Evolutionary conservation across 2,329 filamentous ascomycete genomes (phyloP).

Genomic region (Talaromyces funiculosus): DNA sequence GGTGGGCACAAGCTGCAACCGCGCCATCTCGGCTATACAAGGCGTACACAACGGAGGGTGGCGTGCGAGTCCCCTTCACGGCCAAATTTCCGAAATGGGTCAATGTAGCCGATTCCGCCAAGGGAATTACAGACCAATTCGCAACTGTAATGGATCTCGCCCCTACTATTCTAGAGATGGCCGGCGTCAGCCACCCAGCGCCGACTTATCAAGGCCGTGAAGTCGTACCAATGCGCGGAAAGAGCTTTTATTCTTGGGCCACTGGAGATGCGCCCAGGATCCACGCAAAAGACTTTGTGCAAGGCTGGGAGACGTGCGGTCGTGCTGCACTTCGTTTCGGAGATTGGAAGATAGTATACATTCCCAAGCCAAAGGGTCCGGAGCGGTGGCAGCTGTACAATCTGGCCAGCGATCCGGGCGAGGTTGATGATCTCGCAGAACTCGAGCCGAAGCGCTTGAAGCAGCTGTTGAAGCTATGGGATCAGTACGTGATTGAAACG

Average conservation of each 20-base stretch:
- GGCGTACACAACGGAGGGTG: background rate
- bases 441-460: slow-evolving; percentile 41
- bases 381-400: slow-evolving; percentile 23
- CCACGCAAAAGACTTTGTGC: slow-evolving; percentile 49
- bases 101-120: slow-evolving; percentile 41
- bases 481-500: slow-evolving; percentile 54
- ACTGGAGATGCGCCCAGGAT: slow-evolving; percentile 27
- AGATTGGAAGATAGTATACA: slow-evolving; percentile 55
- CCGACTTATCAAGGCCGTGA: background rate
- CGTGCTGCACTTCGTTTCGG: slow-evolving; percentile 51
- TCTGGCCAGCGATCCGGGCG: slow-evolving; percentile 26
- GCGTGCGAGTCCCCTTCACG: background rate
- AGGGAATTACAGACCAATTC: slow-evolving; percentile 51
- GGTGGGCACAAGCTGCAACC: background rate
- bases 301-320: slow-evolving; percentile 54
- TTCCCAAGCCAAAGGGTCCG: slow-evolving; percentile 48
- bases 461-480: slow-evolving; percentile 50
- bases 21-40: background rate
- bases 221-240: background rate
- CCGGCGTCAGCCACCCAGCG: slow-evolving; percentile 24
- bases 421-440: slow-evolving; percentile 40
- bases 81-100: background rate
- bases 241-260: background rate
- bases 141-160: slow-evolving; percentile 50
- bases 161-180: slow-evolving; percentile 42